These are phyloP conservation scores for bread wheat (Triticum aestivum) DNA, from an alignment of 176 grass and related monocot species.

Conservation along the genomic window IWGSC_CS_RefSeq_v2.1 NC_057810.1:478283795-478284294, in stretches of 20 bases:
- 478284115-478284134: not conserved
- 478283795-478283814: constrained; percentile 4
- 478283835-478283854: not conserved
- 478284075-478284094: not conserved
- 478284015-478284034: not conserved
- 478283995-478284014: not conserved
- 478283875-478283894: constrained; percentile 10
- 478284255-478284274: not conserved
- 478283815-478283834: constrained; percentile 25
- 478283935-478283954: constrained; percentile 1
- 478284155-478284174: not conserved
- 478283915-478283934: not conserved
- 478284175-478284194: not conserved
- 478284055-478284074: constrained; percentile 11
- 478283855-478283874: constrained; percentile 14
- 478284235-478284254: not conserved
- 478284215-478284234: not conserved
- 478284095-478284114: not conserved
- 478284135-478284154: not conserved
- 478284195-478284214: not conserved
- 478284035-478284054: constrained; percentile 8
- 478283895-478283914: constrained; percentile 7
- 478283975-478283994: not conserved
- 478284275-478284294: not conserved
- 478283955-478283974: constrained; percentile 9